Base-by-base conservation (phyloP, 208 protist species). In the Tritrichomonas musculus region DNA sequence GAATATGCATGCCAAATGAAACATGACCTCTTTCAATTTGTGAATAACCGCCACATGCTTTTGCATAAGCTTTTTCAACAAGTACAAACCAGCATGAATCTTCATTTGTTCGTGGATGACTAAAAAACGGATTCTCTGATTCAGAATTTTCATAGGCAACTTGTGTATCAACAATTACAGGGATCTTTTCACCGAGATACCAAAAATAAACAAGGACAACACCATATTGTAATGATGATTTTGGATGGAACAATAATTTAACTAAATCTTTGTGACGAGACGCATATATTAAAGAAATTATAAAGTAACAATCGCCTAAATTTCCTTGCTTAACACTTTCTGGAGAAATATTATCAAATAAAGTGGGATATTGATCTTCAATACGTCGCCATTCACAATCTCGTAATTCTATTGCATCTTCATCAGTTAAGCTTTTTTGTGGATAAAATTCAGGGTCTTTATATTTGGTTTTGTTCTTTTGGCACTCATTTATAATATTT, bases 1-100 rank as follows among this genome's bases (percentile, higher is more conserved):
- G 53, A 60, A 60, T 17, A 60, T 60, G 53, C 5, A 60, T 17
- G 17, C 53, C 53, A 60, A 60, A 60, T 5, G 5, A 17, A 22
- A 17, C 17, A 22, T 60, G 53, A 22, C 53, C 53, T 22, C 11
- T 22, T 60, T 60, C 53, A 17, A 60, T 60, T n/a, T 22, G 1
- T 17, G 33, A 47, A 82, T 50, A 82, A 30, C 14, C 22, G 20
- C 73, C 73, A 41, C 33, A 27, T 8, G 41, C 11, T 82, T 82
- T 82, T 50, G 73, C 73, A 82, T n/a, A 82, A 39, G 73, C 73
- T 41, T 82, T 82, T 39, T 82, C 73, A 50, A 82, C 73, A 30
- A 82, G 33, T 8, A 20, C 3, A 41, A 82, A 47, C 73, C 73
- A 82, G 11, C 27, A 50, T 53, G 73, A 39, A 4, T 36, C 17